phyloP scores from a whole-genome alignment of 2,329 filamentous ascomycete species.

The Pseudogymnoascus sp. region DNA sequence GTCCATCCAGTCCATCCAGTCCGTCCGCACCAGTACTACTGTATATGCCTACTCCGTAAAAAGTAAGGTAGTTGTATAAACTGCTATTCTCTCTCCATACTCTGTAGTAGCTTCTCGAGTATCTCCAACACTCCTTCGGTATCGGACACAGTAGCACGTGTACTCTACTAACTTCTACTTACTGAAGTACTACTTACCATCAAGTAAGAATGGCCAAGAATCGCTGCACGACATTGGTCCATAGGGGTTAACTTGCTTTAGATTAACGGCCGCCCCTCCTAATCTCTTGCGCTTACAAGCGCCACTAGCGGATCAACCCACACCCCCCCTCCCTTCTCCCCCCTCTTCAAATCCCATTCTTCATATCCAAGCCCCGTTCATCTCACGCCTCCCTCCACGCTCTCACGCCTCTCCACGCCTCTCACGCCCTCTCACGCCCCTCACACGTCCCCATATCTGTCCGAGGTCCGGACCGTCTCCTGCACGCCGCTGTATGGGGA shows the following conservation, averaged over 20 bases:
- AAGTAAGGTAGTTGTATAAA: neutral
- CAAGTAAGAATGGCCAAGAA: neutral
- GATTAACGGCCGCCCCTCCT: constrained; percentile 2
- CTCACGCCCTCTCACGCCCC: neutral
- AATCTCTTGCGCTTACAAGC: constrained; percentile 3
- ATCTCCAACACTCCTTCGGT: neutral
- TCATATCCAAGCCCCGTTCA: neutral
- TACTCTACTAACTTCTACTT: neutral
- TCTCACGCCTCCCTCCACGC: neutral
- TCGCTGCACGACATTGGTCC: neutral
- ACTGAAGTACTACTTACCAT: neutral
- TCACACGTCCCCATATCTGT: neutral
- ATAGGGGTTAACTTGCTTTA: neutral
- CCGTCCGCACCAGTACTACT: neutral
- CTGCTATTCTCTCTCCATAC: neutral
- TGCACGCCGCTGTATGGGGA: constrained; percentile 2
- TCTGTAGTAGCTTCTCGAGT: neutral
- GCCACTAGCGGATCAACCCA: neutral
- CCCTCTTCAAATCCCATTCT: neutral
- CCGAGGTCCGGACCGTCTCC: neutral
- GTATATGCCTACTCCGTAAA: too few relatives aligned
- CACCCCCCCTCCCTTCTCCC: neutral
- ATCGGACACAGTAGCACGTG: neutral
- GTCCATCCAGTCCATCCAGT: neutral
- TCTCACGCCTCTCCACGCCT: neutral